phyloP scores from a whole-genome alignment of 148 eudicot species.

The Pouteria glomerata region DNA sequence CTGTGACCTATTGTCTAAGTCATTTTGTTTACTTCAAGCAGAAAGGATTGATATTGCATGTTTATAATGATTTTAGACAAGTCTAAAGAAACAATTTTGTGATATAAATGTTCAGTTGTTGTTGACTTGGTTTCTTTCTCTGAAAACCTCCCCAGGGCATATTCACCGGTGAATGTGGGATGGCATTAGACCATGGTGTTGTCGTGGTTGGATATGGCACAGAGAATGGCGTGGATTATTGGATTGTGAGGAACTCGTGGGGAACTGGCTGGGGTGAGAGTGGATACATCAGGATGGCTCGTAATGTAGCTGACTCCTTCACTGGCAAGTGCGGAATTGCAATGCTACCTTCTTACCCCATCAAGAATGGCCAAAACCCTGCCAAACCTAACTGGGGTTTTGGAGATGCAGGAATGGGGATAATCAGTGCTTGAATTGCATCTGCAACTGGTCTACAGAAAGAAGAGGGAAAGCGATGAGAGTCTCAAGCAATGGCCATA shows the following conservation, averaged over 20 bases:
- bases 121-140: background rate
- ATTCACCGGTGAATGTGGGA: conserved; percentile 70
- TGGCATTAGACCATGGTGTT: conserved; percentile 72
- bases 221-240: conserved; percentile 60
- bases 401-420: conserved; percentile 17
- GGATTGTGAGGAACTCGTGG: conserved; percentile 98
- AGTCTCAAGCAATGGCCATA: background rate
- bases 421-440: conserved; percentile 29
- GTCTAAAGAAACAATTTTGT: too few relatives aligned
- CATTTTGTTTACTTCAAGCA: too few relatives aligned
- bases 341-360: conserved; percentile 75
- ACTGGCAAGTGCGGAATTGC: conserved; percentile 88
- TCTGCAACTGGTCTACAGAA: background rate
- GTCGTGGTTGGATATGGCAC: conserved; percentile 86
- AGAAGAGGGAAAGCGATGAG: background rate
- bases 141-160: conserved; percentile 47
- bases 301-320: conserved; percentile 30
- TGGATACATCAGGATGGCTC: conserved; percentile 70
- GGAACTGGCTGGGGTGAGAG: too few relatives aligned
- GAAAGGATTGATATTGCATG: background rate
- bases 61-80: too few relatives aligned
- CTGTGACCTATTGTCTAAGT: too few relatives aligned
- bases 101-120: too few relatives aligned
- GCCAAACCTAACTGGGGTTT: conserved; percentile 23
- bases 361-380: conserved; percentile 30